phyloP scores from a whole-genome alignment of 2,329 filamentous ascomycete genomes.

The Fusarium sterilihyphosum region DNA sequence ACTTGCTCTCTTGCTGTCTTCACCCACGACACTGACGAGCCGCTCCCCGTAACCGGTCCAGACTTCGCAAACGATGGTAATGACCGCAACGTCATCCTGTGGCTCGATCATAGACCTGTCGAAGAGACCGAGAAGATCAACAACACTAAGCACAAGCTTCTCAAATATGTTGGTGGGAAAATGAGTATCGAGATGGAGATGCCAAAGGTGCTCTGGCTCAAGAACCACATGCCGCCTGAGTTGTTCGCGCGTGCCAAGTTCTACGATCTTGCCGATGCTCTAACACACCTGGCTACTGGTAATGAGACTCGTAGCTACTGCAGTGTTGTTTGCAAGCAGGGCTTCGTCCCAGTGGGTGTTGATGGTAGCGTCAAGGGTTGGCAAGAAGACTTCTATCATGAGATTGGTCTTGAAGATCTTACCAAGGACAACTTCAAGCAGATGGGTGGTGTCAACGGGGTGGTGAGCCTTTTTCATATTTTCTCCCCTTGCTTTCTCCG shows the following conservation, averaged over 20 bases:
- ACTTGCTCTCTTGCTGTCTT: slow-evolving; percentile 98
- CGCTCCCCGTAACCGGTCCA: slow-evolving; percentile 88
- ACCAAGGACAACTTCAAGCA: slow-evolving; percentile 88
- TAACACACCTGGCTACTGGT: slow-evolving; percentile 94
- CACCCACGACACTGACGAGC: slow-evolving; percentile 86
- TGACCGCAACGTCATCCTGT: slow-evolving; percentile 94
- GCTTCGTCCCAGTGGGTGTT: slow-evolving; percentile 94
- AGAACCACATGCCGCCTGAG: slow-evolving; percentile 96
- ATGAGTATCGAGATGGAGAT: slow-evolving; percentile 99
- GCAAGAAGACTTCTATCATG: slow-evolving; percentile 92
- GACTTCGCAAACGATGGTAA: slow-evolving; percentile 80
- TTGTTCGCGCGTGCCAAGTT: slow-evolving; percentile 95
- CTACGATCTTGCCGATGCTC: slow-evolving; percentile 91
- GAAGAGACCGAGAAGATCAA: slow-evolving; percentile 95
- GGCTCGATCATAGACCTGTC: slow-evolving; percentile 94
- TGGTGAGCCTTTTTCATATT: slow-evolving; percentile 71
- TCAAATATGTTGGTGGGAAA: slow-evolving; percentile 95
- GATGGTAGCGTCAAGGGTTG: slow-evolving; percentile 98
- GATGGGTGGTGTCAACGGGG: slow-evolving; percentile 92
- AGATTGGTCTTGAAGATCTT: slow-evolving; percentile 88
- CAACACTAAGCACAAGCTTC: slow-evolving; percentile 87
- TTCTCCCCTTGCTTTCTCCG: slow-evolving; percentile 21
- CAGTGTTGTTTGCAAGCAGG: slow-evolving; percentile 97
- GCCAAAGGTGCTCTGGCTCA: slow-evolving; percentile 97
- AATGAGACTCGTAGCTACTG: slow-evolving; percentile 94